phyloP scores from a whole-genome alignment of 148 eudicot genomes.

The Limonium bicolor region DNA sequence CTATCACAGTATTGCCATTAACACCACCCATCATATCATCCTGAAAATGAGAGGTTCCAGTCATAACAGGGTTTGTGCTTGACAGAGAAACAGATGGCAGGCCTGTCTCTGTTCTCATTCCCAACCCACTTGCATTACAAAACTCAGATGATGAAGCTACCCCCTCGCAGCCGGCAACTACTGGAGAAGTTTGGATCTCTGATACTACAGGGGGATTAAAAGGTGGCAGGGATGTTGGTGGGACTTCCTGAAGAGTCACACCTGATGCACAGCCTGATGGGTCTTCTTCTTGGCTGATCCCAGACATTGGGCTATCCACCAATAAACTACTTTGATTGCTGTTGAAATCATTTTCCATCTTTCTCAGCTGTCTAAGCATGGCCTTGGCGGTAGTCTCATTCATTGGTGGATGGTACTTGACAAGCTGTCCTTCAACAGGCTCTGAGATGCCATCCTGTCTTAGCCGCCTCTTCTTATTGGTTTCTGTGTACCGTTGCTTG shows the following conservation, averaged over 20 bases:
- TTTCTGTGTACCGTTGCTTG: conserved; percentile 37
- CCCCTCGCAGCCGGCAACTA: conserved; percentile 16
- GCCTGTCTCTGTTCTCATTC: conserved; percentile 8
- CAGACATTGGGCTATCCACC: too few relatives aligned
- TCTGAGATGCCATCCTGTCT: conserved; percentile 25
- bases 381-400: conserved; percentile 30
- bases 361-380: conserved; percentile 30
- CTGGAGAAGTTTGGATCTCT: conserved; percentile 14
- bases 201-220: conserved; percentile 4
- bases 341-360: conserved; percentile 22
- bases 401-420: conserved; percentile 37
- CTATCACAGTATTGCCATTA: conserved; percentile 6
- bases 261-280: conserved; percentile 16
- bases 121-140: conserved; percentile 11
- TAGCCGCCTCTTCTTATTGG: conserved; percentile 50
- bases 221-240: conserved; percentile 19
- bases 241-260: conserved; percentile 34
- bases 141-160: conserved; percentile 10
- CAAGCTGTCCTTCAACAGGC: conserved; percentile 42
- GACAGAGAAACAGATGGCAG: conserved; percentile 14
- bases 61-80: conserved; percentile 8
- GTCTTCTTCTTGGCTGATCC: conserved; percentile 9
- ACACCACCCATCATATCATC: conserved; percentile 17
- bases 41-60: conserved; percentile 18
- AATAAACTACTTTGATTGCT: too few relatives aligned